Conservation (phyloP, 2,329 filamentous ascomycete genomes). For the Sordariomycetes sp. region DNA sequence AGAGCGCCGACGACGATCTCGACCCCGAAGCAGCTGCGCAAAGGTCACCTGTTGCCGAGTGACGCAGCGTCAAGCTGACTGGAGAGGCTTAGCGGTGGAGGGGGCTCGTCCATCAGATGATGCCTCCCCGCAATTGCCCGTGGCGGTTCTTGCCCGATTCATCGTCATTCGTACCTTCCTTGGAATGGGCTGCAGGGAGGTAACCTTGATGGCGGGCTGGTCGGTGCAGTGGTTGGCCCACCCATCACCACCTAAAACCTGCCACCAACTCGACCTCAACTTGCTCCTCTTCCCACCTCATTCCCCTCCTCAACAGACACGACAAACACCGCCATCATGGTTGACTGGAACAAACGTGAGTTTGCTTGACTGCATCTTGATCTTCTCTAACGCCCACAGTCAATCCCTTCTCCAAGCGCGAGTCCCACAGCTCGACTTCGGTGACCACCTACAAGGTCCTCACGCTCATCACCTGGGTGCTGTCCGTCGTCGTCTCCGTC, state of each 20-base stretch:
- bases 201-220: neutral
- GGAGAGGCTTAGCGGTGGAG: no score
- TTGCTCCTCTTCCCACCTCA: neutral
- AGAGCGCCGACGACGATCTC: no score
- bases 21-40: no score
- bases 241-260: neutral
- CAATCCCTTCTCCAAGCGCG: slow-evolving; percentile 69
- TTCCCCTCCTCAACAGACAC: neutral
- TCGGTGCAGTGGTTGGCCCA: neutral
- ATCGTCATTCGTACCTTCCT: neutral
- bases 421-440: slow-evolving; percentile 50
- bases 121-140: no score
- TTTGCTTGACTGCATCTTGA: neutral
- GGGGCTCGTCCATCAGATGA: no score
- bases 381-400: slow-evolving; percentile 31
- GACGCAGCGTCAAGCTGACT: no score
- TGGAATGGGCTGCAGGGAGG: neutral
- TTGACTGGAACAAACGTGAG: neutral
- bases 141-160: no score
- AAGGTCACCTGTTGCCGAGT: no score
- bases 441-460: slow-evolving; percentile 69
- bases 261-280: neutral
- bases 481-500: slow-evolving; percentile 62
- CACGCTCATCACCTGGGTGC: slow-evolving; percentile 64
- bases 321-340: neutral